phyloP scores from a whole-genome alignment of 176 grass and related monocot genomes.

The Tuctoria greenei region DNA sequence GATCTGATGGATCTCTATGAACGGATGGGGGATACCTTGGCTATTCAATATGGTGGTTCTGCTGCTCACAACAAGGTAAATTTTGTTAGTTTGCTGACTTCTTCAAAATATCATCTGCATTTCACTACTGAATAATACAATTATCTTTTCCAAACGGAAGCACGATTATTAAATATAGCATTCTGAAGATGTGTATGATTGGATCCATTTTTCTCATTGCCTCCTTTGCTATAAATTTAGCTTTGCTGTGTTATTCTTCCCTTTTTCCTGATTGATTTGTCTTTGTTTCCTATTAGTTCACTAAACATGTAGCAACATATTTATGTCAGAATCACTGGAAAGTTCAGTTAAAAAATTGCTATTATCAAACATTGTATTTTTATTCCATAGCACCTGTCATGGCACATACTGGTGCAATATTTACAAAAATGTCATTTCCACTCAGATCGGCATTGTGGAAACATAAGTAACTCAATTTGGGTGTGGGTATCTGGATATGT shows the following conservation, averaged over 20 bases:
- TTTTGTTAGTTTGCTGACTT: conserved; percentile 27
- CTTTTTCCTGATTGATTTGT: conserved; percentile 8
- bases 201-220: too few species aligned
- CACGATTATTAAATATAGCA: background rate
- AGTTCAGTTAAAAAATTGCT: background rate
- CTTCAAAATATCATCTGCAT: background rate
- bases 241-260: background rate
- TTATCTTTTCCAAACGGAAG: background rate
- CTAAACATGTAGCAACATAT: background rate
- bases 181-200: conserved; percentile 12
- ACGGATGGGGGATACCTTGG: conserved; percentile 87
- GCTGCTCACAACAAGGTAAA: conserved; percentile 98
- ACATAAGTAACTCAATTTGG: background rate
- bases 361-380: background rate
- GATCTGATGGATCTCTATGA: conserved; percentile 93
- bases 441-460: background rate
- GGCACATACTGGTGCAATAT: background rate
- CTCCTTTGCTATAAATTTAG: too few species aligned
- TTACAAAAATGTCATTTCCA: background rate
- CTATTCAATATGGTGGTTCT: conserved; percentile 91
- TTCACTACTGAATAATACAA: background rate
- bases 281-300: background rate
- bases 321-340: conserved; percentile 3
- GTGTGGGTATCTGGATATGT: background rate
- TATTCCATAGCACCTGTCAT: background rate